These are phyloP conservation scores for Hypoxylon lenormandii DNA, from an alignment of 495 filamentous ascomycete species.

Conservation along the genomic window DNA sequence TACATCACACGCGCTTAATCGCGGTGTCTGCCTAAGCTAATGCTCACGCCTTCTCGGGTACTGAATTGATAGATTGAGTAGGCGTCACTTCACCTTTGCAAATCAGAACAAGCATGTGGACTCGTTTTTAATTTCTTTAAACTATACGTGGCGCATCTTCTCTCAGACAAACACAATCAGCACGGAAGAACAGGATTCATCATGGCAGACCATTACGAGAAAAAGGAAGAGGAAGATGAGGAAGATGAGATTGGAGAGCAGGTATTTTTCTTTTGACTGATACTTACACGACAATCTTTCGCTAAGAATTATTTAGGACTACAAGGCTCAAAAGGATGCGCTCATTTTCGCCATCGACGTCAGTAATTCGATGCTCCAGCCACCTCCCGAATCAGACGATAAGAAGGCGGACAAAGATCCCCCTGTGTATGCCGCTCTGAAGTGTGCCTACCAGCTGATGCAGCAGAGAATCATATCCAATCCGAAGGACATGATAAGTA, in stretches of 20 bases:
- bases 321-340: slow-evolving; percentile 93
- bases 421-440: slow-evolving; percentile 82
- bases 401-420: slow-evolving; percentile 80
- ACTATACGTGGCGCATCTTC: not conserved
- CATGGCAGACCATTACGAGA: slow-evolving; percentile 62
- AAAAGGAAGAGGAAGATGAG: slow-evolving; percentile 72
- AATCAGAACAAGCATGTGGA: not conserved
- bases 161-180: not conserved
- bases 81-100: not conserved
- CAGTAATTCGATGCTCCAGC: slow-evolving; percentile 85
- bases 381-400: slow-evolving; percentile 70
- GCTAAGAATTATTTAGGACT: slow-evolving; percentile 70
- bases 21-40: slow-evolving; percentile 35
- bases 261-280: slow-evolving; percentile 60
- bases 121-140: not conserved
- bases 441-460: slow-evolving; percentile 94
- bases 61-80: not conserved
- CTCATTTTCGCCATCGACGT: slow-evolving; percentile 96
- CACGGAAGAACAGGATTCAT: slow-evolving; percentile 1
- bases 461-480: slow-evolving; percentile 98
- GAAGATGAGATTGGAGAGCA: slow-evolving; percentile 72
- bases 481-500: slow-evolving; percentile 96
- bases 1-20: slow-evolving; percentile 35
- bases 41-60: not conserved
- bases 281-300: not conserved